Percentiles rank a stretch among this genome's conserved stretches.
phyloP scores from a whole-genome alignment of 208 protist species.

The Trichomonas vaginalis region DNA sequence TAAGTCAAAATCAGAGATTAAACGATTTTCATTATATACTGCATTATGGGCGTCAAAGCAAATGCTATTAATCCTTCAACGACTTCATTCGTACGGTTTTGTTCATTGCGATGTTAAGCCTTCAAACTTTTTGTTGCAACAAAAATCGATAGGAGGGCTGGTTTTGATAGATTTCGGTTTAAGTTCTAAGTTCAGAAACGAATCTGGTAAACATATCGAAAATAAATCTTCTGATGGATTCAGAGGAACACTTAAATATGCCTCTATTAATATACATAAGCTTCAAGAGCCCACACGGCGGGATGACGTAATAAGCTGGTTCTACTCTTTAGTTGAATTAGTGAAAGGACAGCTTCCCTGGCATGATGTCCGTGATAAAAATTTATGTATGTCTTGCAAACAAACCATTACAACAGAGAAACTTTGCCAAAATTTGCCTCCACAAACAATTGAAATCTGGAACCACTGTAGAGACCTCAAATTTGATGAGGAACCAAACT shows the following conservation, averaged over 20 bases:
- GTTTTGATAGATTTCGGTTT: conserved; percentile 3
- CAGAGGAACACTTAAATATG: background rate
- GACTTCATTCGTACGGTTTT: background rate
- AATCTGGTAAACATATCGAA: background rate
- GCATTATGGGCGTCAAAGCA: background rate
- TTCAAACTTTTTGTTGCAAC: background rate
- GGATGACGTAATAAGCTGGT: background rate
- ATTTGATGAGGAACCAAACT: background rate
- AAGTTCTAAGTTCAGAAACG: background rate
- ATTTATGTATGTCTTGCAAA: conserved; percentile 10
- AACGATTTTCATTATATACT: background rate
- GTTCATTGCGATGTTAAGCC: conserved; percentile 6
- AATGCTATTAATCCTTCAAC: background rate
- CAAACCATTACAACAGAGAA: background rate
- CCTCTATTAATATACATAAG: background rate
- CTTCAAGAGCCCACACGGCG: background rate
- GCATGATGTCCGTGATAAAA: background rate
- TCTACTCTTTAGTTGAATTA: background rate
- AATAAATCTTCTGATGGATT: background rate
- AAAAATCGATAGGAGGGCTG: background rate
- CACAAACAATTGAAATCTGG: background rate
- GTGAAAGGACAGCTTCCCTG: background rate
- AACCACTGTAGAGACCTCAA: background rate
- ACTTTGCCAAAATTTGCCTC: background rate
- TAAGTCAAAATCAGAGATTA: background rate